Conservation (phyloP, 2,329 filamentous ascomycete species). For the Colletotrichum sp. region DNA sequence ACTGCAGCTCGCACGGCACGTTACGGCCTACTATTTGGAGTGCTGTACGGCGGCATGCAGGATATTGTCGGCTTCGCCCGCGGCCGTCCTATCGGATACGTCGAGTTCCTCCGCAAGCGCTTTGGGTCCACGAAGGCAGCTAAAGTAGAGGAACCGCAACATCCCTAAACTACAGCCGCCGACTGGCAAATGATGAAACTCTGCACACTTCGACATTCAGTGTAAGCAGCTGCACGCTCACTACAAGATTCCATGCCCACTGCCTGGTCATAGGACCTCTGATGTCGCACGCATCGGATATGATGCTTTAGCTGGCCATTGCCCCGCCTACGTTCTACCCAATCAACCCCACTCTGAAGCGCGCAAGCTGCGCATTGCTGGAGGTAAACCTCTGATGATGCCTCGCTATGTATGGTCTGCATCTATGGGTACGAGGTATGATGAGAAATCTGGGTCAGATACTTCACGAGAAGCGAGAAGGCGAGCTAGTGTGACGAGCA, state of each 20-base stretch:
- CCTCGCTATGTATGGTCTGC: background rate
- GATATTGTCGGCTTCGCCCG: constrained; percentile 73
- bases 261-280: background rate
- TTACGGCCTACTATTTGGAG: constrained; percentile 77
- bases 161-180: background rate
- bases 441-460: background rate
- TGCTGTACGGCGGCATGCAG: constrained; percentile 82
- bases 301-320: background rate
- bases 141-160: background rate
- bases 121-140: background rate
- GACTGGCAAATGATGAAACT: fast-evolving
- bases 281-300: background rate
- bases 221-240: background rate
- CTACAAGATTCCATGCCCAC: background rate
- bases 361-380: background rate
- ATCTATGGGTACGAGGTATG: background rate
- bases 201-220: background rate
- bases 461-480: background rate
- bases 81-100: constrained; percentile 76
- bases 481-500: background rate
- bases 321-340: background rate
- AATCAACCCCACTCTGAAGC: background rate
- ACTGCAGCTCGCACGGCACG: constrained; percentile 80
- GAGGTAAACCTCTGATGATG: background rate
- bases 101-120: constrained; percentile 68